Percentiles rank a stretch among this genome's conserved stretches.
phyloP scores from a whole-genome alignment of 2,329 filamentous ascomycete species.

The Neofusicoccum laricinum region DNA sequence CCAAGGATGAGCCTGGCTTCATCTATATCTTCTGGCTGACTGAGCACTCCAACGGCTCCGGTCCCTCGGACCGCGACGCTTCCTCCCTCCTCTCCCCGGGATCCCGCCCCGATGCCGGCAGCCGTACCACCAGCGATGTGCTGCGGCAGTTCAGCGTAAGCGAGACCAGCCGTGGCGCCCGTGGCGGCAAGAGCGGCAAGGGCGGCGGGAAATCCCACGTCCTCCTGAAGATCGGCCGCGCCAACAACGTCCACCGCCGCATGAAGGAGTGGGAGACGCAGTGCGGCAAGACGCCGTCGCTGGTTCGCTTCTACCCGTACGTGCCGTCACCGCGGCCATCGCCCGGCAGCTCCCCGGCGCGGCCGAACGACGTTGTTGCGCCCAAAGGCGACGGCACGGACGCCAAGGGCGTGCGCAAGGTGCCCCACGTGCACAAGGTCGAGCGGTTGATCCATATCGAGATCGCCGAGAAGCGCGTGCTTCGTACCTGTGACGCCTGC shows the following conservation, averaged over 20 bases:
- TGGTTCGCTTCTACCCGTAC: constrained; percentile 92
- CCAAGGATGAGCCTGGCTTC: constrained; percentile 74
- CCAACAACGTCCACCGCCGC: constrained; percentile 81
- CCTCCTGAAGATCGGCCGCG: constrained; percentile 63
- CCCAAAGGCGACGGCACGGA: constrained; percentile 27
- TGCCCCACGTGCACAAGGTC: constrained; percentile 81
- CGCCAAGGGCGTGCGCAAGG: constrained; percentile 55
- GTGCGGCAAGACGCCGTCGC: constrained; percentile 82
- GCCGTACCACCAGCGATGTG: constrained; percentile 29
- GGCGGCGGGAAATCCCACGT: constrained; percentile 50
- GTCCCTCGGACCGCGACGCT: constrained; percentile 4
- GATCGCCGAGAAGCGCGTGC: constrained; percentile 60
- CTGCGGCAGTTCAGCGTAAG: constrained; percentile 5
- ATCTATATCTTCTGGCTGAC: constrained; percentile 99
- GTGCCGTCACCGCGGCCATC: constrained; percentile 36
- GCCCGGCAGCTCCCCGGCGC: constrained; percentile 24
- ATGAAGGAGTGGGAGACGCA: constrained; percentile 93
- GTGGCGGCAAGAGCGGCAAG: not conserved
- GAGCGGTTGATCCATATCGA: constrained; percentile 91
- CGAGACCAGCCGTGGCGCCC: not conserved
- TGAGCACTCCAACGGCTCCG: constrained; percentile 51
- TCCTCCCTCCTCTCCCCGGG: not conserved
- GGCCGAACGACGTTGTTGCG: constrained; percentile 16
- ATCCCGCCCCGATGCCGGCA: constrained; percentile 17
- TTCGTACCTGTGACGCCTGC: constrained; percentile 69